A percentile compares a stretch with the other conserved stretches of the same genome.
These are phyloP conservation scores for Leccinum truebloodii DNA, from an alignment of 768 basidiomycete species.

Conservation along the genomic window DNA sequence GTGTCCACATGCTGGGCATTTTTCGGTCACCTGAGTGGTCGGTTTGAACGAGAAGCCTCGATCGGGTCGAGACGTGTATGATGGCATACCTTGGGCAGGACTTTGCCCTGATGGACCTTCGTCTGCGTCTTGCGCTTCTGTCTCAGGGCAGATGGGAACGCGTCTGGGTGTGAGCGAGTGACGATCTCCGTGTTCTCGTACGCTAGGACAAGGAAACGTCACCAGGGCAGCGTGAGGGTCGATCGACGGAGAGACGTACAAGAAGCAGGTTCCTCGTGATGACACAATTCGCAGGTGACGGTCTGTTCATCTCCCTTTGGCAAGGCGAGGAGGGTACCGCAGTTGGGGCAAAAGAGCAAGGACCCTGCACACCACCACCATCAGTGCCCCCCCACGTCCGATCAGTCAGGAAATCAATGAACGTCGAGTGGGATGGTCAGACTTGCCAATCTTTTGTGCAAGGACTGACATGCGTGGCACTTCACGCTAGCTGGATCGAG, in stretches of 20 bases:
- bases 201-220: slow-evolving; percentile 44
- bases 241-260: slow-evolving; percentile 58
- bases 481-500: neutral
- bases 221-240: neutral
- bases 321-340: slow-evolving; percentile 84
- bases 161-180: slow-evolving; percentile 90
- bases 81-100: slow-evolving; percentile 63
- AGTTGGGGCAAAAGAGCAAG: slow-evolving; percentile 90
- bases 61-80: slow-evolving; percentile 24
- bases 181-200: slow-evolving; percentile 91
- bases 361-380: slow-evolving; percentile 56
- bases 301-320: slow-evolving; percentile 71
- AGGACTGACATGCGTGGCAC: slow-evolving; percentile 24
- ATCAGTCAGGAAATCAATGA: slow-evolving; percentile 2
- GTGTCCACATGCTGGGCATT: slow-evolving; percentile 86
- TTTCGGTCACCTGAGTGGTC: slow-evolving; percentile 71
- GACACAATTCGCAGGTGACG: slow-evolving; percentile 90
- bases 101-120: slow-evolving; percentile 69
- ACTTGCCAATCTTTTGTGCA: slow-evolving; percentile 53
- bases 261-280: slow-evolving; percentile 79
- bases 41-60: neutral
- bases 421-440: neutral
- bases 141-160: slow-evolving; percentile 86
- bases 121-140: slow-evolving; percentile 91
- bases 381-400: neutral